Evolutionary conservation across 441 rosid species (phyloP).

Genomic region (Populus hybrid): DNA sequence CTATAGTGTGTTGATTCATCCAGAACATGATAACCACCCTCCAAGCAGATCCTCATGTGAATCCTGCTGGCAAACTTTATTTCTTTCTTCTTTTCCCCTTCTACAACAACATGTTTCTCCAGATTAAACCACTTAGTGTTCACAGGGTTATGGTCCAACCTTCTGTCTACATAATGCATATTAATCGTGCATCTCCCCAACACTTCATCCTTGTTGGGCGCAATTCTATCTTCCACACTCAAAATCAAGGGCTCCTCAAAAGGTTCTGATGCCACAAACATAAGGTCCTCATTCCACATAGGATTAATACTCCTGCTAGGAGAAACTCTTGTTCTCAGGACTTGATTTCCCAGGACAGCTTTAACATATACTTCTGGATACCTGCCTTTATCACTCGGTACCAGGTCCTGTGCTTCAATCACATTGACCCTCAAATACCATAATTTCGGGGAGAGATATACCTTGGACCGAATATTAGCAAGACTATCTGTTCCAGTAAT

Average conservation of each 20-base stretch:
- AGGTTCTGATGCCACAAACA: conserved; percentile 96
- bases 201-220: conserved; percentile 84
- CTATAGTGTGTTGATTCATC: conserved; percentile 96
- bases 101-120: conserved; percentile 65
- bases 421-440: conserved; percentile 96
- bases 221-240: conserved; percentile 84
- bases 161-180: conserved; percentile 55
- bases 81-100: conserved; percentile 84
- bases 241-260: conserved; percentile 80
- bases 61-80: conserved; percentile 79
- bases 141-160: conserved; percentile 76
- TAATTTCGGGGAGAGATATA: conserved; percentile 90
- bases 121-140: conserved; percentile 79
- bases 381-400: conserved; percentile 59
- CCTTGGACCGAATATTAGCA: conserved; percentile 86
- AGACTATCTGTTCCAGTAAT: conserved; percentile 74
- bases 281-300: conserved; percentile 93
- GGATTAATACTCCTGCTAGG: conserved; percentile 65
- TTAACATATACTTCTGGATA: conserved; percentile 83
- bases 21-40: conserved; percentile 94
- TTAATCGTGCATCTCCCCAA: conserved; percentile 62
- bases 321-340: conserved; percentile 60
- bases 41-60: conserved; percentile 87
- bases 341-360: conserved; percentile 66
- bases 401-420: conserved; percentile 93